These are phyloP conservation scores for Sporisorium scitamineum DNA, from an alignment of 1,284 basidiomycete genomes.

Conservation along the genomic window DNA sequence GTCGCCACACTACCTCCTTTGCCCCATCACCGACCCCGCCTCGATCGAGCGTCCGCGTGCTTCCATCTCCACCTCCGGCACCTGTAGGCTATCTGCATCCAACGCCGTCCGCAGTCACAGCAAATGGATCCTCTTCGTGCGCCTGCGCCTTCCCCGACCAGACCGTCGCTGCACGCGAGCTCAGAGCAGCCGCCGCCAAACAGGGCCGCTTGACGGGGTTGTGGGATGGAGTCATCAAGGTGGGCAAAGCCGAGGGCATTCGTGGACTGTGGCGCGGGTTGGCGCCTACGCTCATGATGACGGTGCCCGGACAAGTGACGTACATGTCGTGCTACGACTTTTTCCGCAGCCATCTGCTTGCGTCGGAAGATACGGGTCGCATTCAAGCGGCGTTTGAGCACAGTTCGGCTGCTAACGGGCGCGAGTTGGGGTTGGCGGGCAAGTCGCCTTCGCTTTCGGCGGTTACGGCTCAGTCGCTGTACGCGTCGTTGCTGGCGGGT, in stretches of 20 bases:
- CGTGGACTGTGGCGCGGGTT: slow-evolving; percentile 67
- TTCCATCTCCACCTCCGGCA: slow-evolving; percentile 44
- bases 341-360: slow-evolving; percentile 73
- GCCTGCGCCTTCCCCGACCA: slow-evolving; percentile 52
- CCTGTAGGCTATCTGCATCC: slow-evolving; percentile 43
- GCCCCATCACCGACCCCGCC: slow-evolving; percentile 24
- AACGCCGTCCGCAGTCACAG: slow-evolving; percentile 27
- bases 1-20: slow-evolving; percentile 38
- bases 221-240: slow-evolving; percentile 65
- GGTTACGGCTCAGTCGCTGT: slow-evolving; percentile 53
- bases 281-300: slow-evolving; percentile 74
- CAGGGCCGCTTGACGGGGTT: slow-evolving; percentile 60
- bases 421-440: slow-evolving; percentile 15
- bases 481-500: slow-evolving; percentile 83
- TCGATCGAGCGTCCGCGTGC: slow-evolving; percentile 45
- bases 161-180: slow-evolving; percentile 38
- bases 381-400: slow-evolving; percentile 23
- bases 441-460: slow-evolving; percentile 38
- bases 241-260: slow-evolving; percentile 60
- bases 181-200: slow-evolving; percentile 40
- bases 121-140: slow-evolving; percentile 49
- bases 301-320: slow-evolving; percentile 89
- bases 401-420: slow-evolving; percentile 16
- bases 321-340: slow-evolving; percentile 98
- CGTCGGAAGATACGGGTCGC: slow-evolving; percentile 18